phyloP scores from a whole-genome alignment of 805 yeast species.

The Pichia heedii region DNA sequence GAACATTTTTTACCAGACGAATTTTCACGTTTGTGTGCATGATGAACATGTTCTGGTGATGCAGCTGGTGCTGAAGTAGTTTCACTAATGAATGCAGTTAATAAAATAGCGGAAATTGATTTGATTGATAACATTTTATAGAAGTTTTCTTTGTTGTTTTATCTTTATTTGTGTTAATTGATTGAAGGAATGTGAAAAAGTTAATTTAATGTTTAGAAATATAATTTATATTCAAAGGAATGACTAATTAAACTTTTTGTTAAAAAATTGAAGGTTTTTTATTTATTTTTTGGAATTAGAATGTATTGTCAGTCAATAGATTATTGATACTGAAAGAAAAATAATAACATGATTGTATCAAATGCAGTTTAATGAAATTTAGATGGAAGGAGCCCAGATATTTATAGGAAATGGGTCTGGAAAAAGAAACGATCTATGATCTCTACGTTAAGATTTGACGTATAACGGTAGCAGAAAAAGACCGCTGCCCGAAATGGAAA shows the following conservation, averaged over 20 bases:
- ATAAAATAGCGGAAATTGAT: not conserved
- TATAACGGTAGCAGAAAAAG: not conserved
- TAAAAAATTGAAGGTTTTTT: not conserved
- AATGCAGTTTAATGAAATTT: too few species aligned
- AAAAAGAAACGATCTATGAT: not conserved
- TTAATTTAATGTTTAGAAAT: not conserved
- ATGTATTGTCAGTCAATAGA: not conserved
- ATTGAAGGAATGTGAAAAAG: not conserved
- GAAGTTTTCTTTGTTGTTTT: not conserved
- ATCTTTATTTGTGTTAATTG: not conserved
- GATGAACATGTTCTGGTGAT: constrained; percentile 9
- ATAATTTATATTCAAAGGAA: not conserved
- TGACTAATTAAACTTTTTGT: not conserved
- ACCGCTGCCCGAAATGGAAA: not conserved
- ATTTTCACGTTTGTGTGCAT: constrained; percentile 5
- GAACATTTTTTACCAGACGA: constrained; percentile 36
- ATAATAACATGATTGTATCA: not conserved
- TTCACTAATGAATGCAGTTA: constrained; percentile 1
- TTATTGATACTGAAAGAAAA: not conserved
- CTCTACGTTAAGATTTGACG: not conserved
- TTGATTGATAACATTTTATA: constrained; percentile 7
- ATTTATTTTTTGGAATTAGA: not conserved
- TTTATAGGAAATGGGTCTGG: not conserved
- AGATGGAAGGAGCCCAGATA: not conserved
- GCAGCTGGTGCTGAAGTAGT: constrained; percentile 1